Evolutionary conservation across 495 filamentous ascomycete genomes (phyloP).

Genomic region (Daldinia decipiens): DNA sequence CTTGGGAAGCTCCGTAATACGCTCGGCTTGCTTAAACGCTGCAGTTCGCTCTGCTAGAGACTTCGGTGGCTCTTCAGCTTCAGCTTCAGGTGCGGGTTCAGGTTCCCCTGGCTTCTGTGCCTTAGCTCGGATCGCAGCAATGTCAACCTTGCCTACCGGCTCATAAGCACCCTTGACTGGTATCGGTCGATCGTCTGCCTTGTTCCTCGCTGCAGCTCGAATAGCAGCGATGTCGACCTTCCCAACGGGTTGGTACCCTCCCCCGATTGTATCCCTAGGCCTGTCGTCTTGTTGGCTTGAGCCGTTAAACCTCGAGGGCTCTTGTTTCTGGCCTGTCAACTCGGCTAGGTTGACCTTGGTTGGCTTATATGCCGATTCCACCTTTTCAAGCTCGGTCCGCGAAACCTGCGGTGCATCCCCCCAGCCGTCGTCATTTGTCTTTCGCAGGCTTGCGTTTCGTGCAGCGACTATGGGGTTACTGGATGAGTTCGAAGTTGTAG

Average conservation of each 20-base stretch:
- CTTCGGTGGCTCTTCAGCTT: constrained; percentile 59
- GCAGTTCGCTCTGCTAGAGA: constrained; percentile 73
- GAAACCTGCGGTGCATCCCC: constrained; percentile 88
- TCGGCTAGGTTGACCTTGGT: constrained; percentile 91
- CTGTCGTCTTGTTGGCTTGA: constrained; percentile 52
- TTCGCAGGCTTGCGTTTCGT: constrained; percentile 55
- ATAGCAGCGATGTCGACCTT: constrained; percentile 96
- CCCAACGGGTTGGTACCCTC: constrained; percentile 94
- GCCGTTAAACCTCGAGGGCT: constrained; percentile 65
- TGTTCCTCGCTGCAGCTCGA: constrained; percentile 76
- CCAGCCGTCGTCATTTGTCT: constrained; percentile 82
- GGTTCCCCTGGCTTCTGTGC: constrained; percentile 70
- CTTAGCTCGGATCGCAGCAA: constrained; percentile 86
- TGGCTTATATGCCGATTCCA: constrained; percentile 89
- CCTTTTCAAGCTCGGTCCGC: constrained; percentile 89
- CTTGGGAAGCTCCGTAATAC: constrained; percentile 88
- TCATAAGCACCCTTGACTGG: constrained; percentile 91
- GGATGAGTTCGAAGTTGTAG: constrained; percentile 72
- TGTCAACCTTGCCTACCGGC: constrained; percentile 93
- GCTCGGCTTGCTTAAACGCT: constrained; percentile 75
- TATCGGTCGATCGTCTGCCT: constrained; percentile 78
- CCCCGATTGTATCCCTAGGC: constrained; percentile 75
- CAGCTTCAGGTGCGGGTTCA: constrained; percentile 55
- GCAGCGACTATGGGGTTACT: constrained; percentile 67
- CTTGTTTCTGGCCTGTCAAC: constrained; percentile 73